A percentile compares a stretch with the other conserved stretches of the same genome.
Conservation (phyloP, 2,329 filamentous ascomycete genomes). For the Drechslerella dactyloides region DNA sequence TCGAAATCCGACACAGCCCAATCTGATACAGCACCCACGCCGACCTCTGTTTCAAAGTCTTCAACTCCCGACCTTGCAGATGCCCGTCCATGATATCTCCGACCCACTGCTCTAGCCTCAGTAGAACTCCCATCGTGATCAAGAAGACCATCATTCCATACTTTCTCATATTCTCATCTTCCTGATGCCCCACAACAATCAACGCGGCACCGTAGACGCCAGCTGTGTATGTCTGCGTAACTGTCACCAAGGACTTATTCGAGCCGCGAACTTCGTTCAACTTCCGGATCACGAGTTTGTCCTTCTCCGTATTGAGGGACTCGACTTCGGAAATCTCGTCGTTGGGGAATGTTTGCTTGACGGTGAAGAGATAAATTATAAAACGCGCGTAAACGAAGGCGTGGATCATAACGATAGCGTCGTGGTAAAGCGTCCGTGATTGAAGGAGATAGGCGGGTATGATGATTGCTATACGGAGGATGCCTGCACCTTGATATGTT, state of each 20-base stretch:
- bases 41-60: constrained; percentile 9
- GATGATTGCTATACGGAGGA: constrained; percentile 18
- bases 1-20: constrained; percentile 20
- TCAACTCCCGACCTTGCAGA: constrained; percentile 13
- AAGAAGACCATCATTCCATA: constrained; percentile 17
- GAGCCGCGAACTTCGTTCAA: constrained; percentile 16
- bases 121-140: constrained; percentile 21
- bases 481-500: constrained; percentile 25
- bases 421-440: constrained; percentile 27
- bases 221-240: constrained; percentile 18
- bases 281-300: constrained; percentile 12
- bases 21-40: constrained; percentile 25
- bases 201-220: constrained; percentile 31
- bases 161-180: constrained; percentile 29
- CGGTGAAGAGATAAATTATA: constrained; percentile 25
- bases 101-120: constrained; percentile 23
- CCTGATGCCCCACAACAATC: constrained; percentile 26
- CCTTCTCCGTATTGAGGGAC: constrained; percentile 15
- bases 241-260: constrained; percentile 23
- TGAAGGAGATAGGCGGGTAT: constrained; percentile 17
- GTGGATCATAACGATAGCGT: constrained; percentile 20
- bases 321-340: constrained; percentile 22
- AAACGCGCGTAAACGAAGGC: constrained; percentile 32
- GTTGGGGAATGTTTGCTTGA: constrained; percentile 14
- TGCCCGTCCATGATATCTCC: constrained; percentile 22